phyloP scores from a whole-genome alignment of 1,139 yeast species.

The Blastobotrys arbuscula region DNA sequence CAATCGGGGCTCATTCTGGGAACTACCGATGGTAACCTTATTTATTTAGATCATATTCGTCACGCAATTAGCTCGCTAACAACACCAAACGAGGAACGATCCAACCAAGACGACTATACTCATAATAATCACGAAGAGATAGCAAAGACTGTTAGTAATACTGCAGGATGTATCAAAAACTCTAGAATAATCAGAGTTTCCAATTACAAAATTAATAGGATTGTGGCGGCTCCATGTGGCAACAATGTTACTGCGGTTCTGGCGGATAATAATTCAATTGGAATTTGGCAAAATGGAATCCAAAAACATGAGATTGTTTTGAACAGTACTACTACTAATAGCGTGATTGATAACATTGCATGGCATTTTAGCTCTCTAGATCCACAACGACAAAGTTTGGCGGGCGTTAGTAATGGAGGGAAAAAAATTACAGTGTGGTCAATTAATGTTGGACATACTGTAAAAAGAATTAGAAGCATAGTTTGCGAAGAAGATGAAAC shows the following conservation, averaged over 20 bases:
- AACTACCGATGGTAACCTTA: slow-evolving; percentile 2
- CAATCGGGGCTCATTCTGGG: slow-evolving; percentile 1
- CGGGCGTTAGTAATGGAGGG: background rate
- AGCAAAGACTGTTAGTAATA: background rate
- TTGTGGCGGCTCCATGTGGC: slow-evolving; percentile 12
- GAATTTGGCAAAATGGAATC: background rate
- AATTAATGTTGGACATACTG: slow-evolving; percentile 1
- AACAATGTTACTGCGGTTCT: slow-evolving; percentile 4
- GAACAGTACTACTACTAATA: background rate
- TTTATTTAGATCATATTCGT: background rate
- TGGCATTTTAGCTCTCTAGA: slow-evolving; percentile 11
- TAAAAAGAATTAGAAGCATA: slow-evolving; percentile 6
- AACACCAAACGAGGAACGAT: background rate
- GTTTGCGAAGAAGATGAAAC: background rate
- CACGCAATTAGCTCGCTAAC: background rate
- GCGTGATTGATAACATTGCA: slow-evolving; percentile 1
- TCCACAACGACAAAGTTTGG: slow-evolving; percentile 3
- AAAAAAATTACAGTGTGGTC: slow-evolving; percentile 6
- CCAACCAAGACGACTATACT: background rate
- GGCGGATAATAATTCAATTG: background rate
- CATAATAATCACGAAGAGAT: background rate
- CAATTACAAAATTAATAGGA: background rate
- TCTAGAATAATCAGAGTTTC: background rate
- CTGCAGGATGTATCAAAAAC: background rate
- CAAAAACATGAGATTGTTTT: slow-evolving; percentile 1